Percentiles rank a stretch among this genome's conserved stretches.
Conservation (phyloP, 768 basidiomycete species). For the Hirschioporus abietinus region DNA sequence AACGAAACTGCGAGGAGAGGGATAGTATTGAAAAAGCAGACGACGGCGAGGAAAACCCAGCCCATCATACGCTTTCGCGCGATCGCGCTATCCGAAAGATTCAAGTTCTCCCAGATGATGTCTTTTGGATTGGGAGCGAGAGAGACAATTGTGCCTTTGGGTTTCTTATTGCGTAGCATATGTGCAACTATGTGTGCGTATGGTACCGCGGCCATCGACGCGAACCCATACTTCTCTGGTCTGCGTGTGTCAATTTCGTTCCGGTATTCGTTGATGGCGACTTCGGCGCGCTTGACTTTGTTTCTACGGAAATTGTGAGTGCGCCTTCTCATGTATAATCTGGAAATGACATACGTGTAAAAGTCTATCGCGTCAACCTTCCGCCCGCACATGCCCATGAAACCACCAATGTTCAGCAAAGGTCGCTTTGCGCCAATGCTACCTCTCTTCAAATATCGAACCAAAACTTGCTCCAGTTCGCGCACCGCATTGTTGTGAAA, state of each 20-base stretch:
- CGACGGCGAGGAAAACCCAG: conserved; percentile 66
- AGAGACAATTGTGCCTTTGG: conserved; percentile 64
- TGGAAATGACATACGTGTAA: conserved; percentile 61
- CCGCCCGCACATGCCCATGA: conserved; percentile 75
- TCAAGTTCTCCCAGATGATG: conserved; percentile 91
- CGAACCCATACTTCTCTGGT: conserved; percentile 89
- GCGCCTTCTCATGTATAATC: conserved; percentile 6
- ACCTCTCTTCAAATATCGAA: conserved; percentile 84
- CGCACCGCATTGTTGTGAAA: conserved; percentile 93
- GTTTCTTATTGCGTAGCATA: conserved; percentile 58
- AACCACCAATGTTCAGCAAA: conserved; percentile 71
- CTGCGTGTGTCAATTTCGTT: conserved; percentile 65
- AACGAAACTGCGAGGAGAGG: conserved; percentile 88
- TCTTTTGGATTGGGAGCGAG: conserved; percentile 89
- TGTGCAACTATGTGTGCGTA: conserved; percentile 85
- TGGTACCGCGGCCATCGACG: conserved; percentile 82
- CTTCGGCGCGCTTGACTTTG: conserved; percentile 58
- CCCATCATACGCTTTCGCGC: conserved; percentile 66
- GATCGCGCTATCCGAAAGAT: conserved; percentile 60
- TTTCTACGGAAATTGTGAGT: conserved; percentile 23
- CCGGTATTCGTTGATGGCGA: conserved; percentile 68
- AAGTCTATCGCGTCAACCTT: conserved; percentile 92
- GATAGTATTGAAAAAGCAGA: conserved; percentile 94
- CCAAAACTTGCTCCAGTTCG: conserved; percentile 83
- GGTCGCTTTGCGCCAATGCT: conserved; percentile 78